phyloP scores from a whole-genome alignment of 352 stramenopile species.

The Globisporangium emineosum region DNA sequence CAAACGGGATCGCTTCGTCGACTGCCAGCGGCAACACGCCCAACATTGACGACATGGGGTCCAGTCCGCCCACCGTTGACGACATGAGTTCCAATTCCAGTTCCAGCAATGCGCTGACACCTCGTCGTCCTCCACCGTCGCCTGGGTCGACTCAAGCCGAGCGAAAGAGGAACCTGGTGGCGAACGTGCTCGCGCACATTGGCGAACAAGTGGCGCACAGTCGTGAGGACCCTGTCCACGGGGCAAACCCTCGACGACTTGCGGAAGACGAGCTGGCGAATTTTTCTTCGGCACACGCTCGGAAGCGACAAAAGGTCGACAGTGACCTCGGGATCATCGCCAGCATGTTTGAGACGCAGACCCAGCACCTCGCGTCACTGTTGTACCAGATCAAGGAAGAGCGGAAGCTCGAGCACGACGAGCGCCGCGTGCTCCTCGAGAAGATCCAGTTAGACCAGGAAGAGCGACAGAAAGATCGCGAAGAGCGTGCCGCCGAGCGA shows the following conservation, averaged over 20 bases:
- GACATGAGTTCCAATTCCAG: not conserved
- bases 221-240: not conserved
- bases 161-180: conserved; percentile 10
- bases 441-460: conserved; percentile 14
- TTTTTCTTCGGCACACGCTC: not conserved
- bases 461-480: conserved; percentile 12
- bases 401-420: conserved; percentile 13
- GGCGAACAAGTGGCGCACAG: conserved; percentile 5
- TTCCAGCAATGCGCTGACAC: not conserved
- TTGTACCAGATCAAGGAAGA: conserved; percentile 13
- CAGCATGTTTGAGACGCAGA: conserved; percentile 13
- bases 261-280: not conserved
- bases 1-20: not conserved
- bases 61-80: not conserved
- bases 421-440: conserved; percentile 6
- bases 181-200: conserved; percentile 15
- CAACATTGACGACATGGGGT: conserved; percentile 1
- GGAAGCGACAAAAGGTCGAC: conserved; percentile 5
- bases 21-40: not conserved
- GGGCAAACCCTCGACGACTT: too few relatives aligned
- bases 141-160: conserved; percentile 5
- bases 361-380: conserved; percentile 14
- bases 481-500: conserved; percentile 6
- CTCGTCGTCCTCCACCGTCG: not conserved
- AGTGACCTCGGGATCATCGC: conserved; percentile 8